phyloP scores from a whole-genome alignment of 805 yeast genomes.

The Metschnikowia cubensis region DNA sequence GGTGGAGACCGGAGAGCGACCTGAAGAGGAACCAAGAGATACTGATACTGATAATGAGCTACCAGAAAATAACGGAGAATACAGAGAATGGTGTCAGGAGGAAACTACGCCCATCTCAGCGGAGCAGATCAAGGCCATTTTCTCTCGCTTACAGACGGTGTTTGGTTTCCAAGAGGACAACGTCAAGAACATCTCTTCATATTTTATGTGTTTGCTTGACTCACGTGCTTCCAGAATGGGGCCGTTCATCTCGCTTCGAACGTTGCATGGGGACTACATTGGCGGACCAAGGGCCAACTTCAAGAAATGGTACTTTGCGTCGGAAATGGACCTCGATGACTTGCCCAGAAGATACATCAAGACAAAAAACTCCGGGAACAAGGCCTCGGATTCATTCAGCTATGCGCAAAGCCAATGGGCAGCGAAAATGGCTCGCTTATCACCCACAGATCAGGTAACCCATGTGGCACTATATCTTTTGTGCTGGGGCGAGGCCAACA shows the following conservation, averaged over 20 bases:
- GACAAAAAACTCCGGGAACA: neutral
- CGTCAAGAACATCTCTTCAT: slow-evolving; percentile 58
- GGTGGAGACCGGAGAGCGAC: neutral
- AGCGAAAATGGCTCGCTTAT: slow-evolving; percentile 44
- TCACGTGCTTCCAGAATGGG: slow-evolving; percentile 54
- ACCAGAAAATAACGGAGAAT: neutral
- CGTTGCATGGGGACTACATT: slow-evolving; percentile 70
- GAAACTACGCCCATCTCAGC: slow-evolving; percentile 45
- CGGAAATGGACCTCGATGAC: slow-evolving; percentile 51
- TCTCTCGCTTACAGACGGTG: slow-evolving; percentile 46
- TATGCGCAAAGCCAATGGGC: slow-evolving; percentile 48
- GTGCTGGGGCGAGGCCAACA: slow-evolving; percentile 91
- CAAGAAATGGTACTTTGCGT: slow-evolving; percentile 74
- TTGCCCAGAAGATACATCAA: slow-evolving; percentile 21
- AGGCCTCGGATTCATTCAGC: neutral
- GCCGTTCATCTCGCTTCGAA: slow-evolving; percentile 49
- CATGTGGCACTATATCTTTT: slow-evolving; percentile 69
- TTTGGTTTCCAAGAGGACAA: slow-evolving; percentile 72
- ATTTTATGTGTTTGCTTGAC: slow-evolving; percentile 17
- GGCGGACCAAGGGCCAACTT: slow-evolving; percentile 69
- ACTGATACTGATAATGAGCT: neutral
- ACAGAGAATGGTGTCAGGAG: slow-evolving; percentile 41
- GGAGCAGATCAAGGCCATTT: slow-evolving; percentile 53
- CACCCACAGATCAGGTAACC: slow-evolving; percentile 51
- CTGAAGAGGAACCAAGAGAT: neutral